Evolutionary conservation across 2,329 filamentous ascomycete genomes (phyloP).

Genomic region (Thermoascus crustaceus): DNA sequence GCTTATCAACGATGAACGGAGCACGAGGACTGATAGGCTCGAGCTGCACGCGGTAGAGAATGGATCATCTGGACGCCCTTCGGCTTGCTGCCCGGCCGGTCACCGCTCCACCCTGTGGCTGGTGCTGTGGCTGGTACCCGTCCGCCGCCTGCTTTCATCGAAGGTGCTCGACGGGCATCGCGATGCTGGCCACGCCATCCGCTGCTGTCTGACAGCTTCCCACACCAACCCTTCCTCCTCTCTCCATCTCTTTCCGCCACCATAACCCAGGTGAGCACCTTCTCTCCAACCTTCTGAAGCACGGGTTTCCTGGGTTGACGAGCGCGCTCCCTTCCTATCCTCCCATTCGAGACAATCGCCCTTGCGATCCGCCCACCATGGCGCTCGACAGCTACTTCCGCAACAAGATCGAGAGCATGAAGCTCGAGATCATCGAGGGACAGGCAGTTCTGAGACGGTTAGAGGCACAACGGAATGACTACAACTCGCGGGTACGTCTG

Average conservation of each 20-base stretch:
- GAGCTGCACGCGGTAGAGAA: background rate
- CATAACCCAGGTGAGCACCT: no score
- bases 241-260: background rate
- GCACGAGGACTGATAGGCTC: conserved; percentile 1
- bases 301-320: no score
- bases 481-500: conserved; percentile 94
- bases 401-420: conserved; percentile 99
- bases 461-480: conserved; percentile 97
- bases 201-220: background rate
- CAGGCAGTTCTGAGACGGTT: conserved; percentile 90
- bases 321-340: no score
- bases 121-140: background rate
- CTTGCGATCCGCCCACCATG: conserved; percentile 54
- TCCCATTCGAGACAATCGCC: conserved; percentile 20
- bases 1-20: no score
- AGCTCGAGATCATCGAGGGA: conserved; percentile 99
- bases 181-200: background rate
- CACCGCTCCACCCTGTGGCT: background rate
- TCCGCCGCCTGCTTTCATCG: background rate
- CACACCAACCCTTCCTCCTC: background rate
- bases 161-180: conserved; percentile 1
- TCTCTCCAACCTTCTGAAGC: no score
- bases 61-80: background rate
- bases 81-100: background rate
- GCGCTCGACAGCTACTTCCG: conserved; percentile 98